Evolutionary conservation across 805 yeast genomes (phyloP).

Genomic region (Wickerhamiella alocasiicola): DNA sequence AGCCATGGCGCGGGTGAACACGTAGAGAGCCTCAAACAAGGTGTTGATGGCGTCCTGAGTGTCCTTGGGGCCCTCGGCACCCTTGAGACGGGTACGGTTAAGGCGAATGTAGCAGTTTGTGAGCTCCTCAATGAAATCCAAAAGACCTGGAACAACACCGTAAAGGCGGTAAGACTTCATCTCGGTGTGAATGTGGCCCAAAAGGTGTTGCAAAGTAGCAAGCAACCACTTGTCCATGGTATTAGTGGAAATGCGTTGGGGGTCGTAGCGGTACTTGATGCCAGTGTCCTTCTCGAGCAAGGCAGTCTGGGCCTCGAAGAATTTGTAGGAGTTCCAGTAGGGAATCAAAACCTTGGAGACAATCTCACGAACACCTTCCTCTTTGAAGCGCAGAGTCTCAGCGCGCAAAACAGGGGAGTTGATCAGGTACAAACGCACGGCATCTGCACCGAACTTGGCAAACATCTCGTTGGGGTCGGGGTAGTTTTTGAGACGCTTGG

Average conservation of each 20-base stretch:
- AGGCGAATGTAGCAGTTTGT: constrained; percentile 99
- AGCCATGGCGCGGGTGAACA: constrained; percentile 91
- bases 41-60: constrained; percentile 81
- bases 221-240: constrained; percentile 97
- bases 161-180: constrained; percentile 83
- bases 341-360: constrained; percentile 91
- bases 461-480: constrained; percentile 85
- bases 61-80: constrained; percentile 77
- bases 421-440: constrained; percentile 86
- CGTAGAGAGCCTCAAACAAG: constrained; percentile 76
- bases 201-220: constrained; percentile 89
- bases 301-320: constrained; percentile 88
- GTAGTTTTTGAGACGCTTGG: constrained; percentile 92
- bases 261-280: constrained; percentile 61
- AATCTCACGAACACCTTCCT: constrained; percentile 97
- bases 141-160: constrained; percentile 89
- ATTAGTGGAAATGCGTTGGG: constrained; percentile 51
- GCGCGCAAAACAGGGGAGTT: constrained; percentile 97
- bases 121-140: constrained; percentile 79
- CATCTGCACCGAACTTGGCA: constrained; percentile 93
- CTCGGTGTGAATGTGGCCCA: constrained; percentile 75
- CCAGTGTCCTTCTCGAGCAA: constrained; percentile 65
- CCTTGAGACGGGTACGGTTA: constrained; percentile 96
- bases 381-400: constrained; percentile 91
- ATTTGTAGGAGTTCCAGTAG: constrained; percentile 97